Evolutionary conservation across 345 rosid species (phyloP).

Genomic region (Draba incana): DNA sequence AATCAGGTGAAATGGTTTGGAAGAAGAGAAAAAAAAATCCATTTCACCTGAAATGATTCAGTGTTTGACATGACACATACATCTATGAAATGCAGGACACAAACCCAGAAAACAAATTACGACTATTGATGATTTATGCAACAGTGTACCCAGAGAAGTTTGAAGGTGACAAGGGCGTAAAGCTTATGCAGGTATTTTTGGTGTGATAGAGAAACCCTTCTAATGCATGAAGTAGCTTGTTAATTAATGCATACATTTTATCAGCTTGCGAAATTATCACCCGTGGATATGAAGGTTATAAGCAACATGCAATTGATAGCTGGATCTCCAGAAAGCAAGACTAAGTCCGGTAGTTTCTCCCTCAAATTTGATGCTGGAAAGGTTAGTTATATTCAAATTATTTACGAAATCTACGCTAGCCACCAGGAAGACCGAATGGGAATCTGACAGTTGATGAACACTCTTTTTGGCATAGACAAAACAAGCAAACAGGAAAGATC

Average conservation of each 20-base stretch:
- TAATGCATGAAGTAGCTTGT: slow-evolving; percentile 13
- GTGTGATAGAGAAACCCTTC: slow-evolving; percentile 16
- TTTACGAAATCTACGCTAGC: background rate
- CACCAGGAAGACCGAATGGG: background rate
- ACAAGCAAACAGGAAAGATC: slow-evolving; percentile 80
- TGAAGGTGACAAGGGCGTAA: slow-evolving; percentile 87
- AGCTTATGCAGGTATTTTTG: slow-evolving; percentile 83
- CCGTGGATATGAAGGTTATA: slow-evolving; percentile 74
- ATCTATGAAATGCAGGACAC: slow-evolving; percentile 54
- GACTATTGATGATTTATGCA: slow-evolving; percentile 89
- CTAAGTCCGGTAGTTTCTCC: slow-evolving; percentile 62
- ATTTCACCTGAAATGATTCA: background rate
- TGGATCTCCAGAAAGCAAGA: slow-evolving; percentile 61
- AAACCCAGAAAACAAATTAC: slow-evolving; percentile 78
- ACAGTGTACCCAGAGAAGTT: slow-evolving; percentile 85
- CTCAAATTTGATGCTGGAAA: slow-evolving; percentile 83
- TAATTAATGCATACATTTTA: slow-evolving; percentile 15
- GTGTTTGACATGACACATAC: slow-evolving; percentile 4
- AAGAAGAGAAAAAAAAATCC: background rate
- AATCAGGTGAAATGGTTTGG: slow-evolving; percentile 53
- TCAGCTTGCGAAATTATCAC: slow-evolving; percentile 82
- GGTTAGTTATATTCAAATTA: slow-evolving; percentile 46
- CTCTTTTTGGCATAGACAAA: slow-evolving; percentile 58
- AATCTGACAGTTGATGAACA: slow-evolving; percentile 22
- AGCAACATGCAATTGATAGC: slow-evolving; percentile 75